Conservation (phyloP, 2,329 filamentous ascomycete species). For the Cladorrhinum sp. region DNA sequence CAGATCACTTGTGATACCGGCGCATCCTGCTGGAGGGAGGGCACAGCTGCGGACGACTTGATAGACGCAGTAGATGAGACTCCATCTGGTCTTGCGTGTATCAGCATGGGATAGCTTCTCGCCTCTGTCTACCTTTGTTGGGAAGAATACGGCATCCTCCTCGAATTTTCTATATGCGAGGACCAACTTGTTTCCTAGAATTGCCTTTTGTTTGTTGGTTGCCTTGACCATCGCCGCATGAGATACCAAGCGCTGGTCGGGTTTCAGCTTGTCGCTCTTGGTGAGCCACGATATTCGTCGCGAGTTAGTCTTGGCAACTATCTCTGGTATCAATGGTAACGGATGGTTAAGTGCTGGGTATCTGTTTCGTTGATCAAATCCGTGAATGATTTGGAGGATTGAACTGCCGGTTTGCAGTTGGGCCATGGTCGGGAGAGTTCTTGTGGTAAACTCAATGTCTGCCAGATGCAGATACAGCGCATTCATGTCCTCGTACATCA, state of each 20-base stretch:
- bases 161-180: slow-evolving; percentile 69
- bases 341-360: slow-evolving; percentile 61
- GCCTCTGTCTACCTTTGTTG: slow-evolving; percentile 51
- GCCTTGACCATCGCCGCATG: slow-evolving; percentile 53
- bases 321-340: slow-evolving; percentile 62
- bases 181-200: slow-evolving; percentile 56
- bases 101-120: slow-evolving; percentile 61
- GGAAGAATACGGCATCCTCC: slow-evolving; percentile 49
- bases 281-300: slow-evolving; percentile 43
- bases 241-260: slow-evolving; percentile 47
- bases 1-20: slow-evolving; percentile 48
- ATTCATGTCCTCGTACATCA: slow-evolving; percentile 68
- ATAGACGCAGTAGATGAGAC: slow-evolving; percentile 68
- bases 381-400: slow-evolving; percentile 63
- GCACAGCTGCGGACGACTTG: slow-evolving; percentile 69
- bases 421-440: slow-evolving; percentile 51
- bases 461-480: slow-evolving; percentile 69
- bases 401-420: slow-evolving; percentile 61
- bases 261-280: slow-evolving; percentile 40
- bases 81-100: slow-evolving; percentile 74
- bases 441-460: slow-evolving; percentile 54
- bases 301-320: slow-evolving; percentile 26
- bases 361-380: slow-evolving; percentile 61
- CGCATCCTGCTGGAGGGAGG: slow-evolving; percentile 58
- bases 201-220: slow-evolving; percentile 42